Conservation (phyloP, 2,329 filamentous ascomycete species). For the Hypoxylon sp. region DNA sequence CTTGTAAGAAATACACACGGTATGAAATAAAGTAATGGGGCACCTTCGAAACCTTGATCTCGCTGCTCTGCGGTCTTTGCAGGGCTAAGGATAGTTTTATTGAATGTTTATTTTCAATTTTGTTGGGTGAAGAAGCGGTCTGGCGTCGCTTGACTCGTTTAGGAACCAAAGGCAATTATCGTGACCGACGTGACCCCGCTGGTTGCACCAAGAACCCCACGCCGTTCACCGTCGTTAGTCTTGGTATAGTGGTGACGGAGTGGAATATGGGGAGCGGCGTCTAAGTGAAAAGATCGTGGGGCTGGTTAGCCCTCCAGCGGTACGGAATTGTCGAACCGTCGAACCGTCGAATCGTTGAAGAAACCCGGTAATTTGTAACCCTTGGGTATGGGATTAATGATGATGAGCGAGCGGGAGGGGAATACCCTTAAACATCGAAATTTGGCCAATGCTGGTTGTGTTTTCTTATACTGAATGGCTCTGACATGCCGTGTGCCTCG, state of each 20-base stretch:
- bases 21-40: conserved; percentile 29
- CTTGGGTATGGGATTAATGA: conserved; percentile 16
- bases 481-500: conserved; percentile 24
- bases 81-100: conserved; percentile 34
- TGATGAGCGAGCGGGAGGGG: conserved; percentile 8
- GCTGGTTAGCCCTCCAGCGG: conserved; percentile 12
- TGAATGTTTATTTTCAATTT: conserved; percentile 41
- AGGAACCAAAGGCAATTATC: conserved; percentile 45
- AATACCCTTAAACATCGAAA: conserved; percentile 21
- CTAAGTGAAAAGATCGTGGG: conserved; percentile 27
- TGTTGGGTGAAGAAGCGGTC: conserved; percentile 51
- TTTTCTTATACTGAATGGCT: conserved; percentile 13
- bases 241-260: conserved; percentile 3
- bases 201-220: conserved; percentile 42
- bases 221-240: conserved; percentile 37
- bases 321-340: conserved; percentile 16
- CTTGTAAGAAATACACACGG: conserved; percentile 17
- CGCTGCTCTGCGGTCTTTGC: conserved; percentile 21
- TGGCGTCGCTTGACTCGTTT: conserved; percentile 46
- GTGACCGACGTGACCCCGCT: conserved; percentile 49
- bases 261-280: conserved; percentile 33
- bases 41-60: conserved; percentile 28
- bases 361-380: conserved; percentile 21
- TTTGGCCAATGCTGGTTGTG: conserved; percentile 2
- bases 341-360: conserved; percentile 23